Conservation (phyloP, 179 eudicot species). For the Amaranthus tricolor region DNA sequence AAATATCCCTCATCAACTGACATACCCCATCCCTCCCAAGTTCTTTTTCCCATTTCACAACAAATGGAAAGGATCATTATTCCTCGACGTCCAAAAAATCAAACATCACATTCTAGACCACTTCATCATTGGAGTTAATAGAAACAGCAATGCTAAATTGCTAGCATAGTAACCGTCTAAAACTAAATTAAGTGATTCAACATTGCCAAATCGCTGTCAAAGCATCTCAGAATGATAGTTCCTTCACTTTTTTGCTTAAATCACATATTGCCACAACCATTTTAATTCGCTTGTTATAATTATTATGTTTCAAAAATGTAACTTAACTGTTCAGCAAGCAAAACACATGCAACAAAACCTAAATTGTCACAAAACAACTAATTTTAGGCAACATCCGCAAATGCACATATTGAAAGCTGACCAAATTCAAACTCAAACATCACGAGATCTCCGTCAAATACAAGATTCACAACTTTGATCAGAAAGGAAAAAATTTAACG, state of each 20-base stretch:
- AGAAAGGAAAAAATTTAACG: background rate
- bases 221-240: background rate
- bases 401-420: background rate
- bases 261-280: background rate
- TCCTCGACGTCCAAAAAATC: background rate
- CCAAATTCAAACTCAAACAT: background rate
- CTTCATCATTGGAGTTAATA: background rate
- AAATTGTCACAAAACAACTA: background rate
- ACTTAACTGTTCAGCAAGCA: background rate
- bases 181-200: too few species aligned
- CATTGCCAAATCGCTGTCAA: background rate
- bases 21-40: too few species aligned
- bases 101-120: background rate
- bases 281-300: too few species aligned
- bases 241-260: background rate
- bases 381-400: background rate
- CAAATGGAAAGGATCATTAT: background rate
- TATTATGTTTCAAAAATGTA: too few species aligned
- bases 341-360: background rate
- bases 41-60: too few species aligned
- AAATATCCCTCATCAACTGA: too few species aligned
- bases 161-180: too few species aligned
- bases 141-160: background rate
- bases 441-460: constrained; percentile 13
- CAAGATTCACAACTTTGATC: background rate